These are phyloP conservation scores for Echinosophora koreensis DNA, from an alignment of 306 rosid genomes.

Conservation along the genomic window DNA sequence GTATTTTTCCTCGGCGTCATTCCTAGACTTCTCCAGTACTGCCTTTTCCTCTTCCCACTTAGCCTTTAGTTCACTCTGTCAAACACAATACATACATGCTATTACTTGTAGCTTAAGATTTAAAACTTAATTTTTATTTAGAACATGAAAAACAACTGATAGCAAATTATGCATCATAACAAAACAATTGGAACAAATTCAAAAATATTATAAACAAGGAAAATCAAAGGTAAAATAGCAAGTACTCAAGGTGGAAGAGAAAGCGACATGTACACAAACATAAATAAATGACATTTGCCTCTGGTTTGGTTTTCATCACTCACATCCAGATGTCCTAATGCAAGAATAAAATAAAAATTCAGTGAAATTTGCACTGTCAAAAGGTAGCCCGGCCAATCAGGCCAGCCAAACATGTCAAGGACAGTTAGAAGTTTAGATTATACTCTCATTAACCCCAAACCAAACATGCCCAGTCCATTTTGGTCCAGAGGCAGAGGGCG, in stretches of 20 bases:
- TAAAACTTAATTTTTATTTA: neutral
- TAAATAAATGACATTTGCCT: neutral
- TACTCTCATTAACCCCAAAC: neutral
- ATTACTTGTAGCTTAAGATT: slow-evolving; percentile 10
- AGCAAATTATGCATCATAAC: neutral
- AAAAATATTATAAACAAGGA: neutral
- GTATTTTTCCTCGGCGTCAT: slow-evolving; percentile 76
- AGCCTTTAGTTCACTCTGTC: slow-evolving; percentile 75
- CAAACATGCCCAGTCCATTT: neutral
- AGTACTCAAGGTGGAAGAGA: neutral
- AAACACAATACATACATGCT: slow-evolving; percentile 22
- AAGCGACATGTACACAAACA: neutral
- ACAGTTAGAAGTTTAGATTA: neutral
- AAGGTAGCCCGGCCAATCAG: neutral
- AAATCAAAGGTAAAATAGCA: neutral
- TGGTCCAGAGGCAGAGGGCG: too few species aligned
- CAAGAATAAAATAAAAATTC: neutral
- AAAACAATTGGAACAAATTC: slow-evolving; percentile 5
- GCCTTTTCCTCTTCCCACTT: slow-evolving; percentile 79
- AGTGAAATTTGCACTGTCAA: neutral
- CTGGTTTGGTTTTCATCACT: neutral
- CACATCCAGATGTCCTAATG: neutral
- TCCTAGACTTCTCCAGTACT: slow-evolving; percentile 60
- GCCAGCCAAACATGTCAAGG: neutral
- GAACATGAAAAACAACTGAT: neutral